A percentile compares a stretch with the other conserved stretches of the same genome.
phyloP scores from a whole-genome alignment of 768 basidiomycete genomes.

The Trametes cinnabarina region DNA sequence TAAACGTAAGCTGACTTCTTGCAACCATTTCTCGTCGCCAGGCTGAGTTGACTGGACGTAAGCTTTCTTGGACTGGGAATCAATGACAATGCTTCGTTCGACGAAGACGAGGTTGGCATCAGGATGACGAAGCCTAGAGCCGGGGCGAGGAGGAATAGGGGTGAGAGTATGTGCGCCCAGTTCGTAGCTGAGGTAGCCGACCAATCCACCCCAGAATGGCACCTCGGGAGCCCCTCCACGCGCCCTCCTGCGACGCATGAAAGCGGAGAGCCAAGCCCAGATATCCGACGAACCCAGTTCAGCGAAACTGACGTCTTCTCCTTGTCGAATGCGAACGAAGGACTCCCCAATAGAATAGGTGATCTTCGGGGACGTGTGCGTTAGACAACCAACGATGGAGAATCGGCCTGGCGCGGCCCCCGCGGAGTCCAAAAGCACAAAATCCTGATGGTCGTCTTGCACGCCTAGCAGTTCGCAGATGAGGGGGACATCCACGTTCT shows the following conservation, averaged over 20 bases:
- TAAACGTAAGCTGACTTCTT: slow-evolving; percentile 38
- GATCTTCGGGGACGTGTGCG: slow-evolving; percentile 52
- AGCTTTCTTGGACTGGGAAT: slow-evolving; percentile 45
- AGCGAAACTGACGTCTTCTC: slow-evolving; percentile 36
- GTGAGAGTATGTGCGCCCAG: slow-evolving; percentile 60
- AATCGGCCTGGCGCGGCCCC: slow-evolving; percentile 71
- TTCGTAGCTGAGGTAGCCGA: slow-evolving; percentile 80
- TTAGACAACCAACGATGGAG: slow-evolving; percentile 68
- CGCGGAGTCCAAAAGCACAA: slow-evolving; percentile 74
- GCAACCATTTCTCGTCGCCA: slow-evolving; percentile 61
- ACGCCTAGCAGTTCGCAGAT: slow-evolving; percentile 67
- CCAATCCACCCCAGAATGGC: slow-evolving; percentile 83
- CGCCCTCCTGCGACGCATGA: slow-evolving; percentile 56
- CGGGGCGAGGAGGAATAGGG: slow-evolving; percentile 36
- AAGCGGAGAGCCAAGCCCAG: slow-evolving; percentile 74
- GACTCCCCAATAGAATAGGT: slow-evolving; percentile 53
- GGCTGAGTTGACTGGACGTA: slow-evolving; percentile 66
- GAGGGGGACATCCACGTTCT: slow-evolving; percentile 39
- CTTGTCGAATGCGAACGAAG: slow-evolving; percentile 45
- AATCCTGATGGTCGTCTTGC: slow-evolving; percentile 54
- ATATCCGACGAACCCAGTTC: slow-evolving; percentile 51
- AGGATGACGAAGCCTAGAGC: slow-evolving; percentile 41
- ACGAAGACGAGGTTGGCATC: slow-evolving; percentile 78
- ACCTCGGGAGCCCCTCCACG: slow-evolving; percentile 47
- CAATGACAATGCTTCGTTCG: slow-evolving; percentile 74